These are phyloP conservation scores for Colletotrichum sp. DNA, from an alignment of 2,329 filamentous ascomycete species.

Conservation along the genomic window DNA sequence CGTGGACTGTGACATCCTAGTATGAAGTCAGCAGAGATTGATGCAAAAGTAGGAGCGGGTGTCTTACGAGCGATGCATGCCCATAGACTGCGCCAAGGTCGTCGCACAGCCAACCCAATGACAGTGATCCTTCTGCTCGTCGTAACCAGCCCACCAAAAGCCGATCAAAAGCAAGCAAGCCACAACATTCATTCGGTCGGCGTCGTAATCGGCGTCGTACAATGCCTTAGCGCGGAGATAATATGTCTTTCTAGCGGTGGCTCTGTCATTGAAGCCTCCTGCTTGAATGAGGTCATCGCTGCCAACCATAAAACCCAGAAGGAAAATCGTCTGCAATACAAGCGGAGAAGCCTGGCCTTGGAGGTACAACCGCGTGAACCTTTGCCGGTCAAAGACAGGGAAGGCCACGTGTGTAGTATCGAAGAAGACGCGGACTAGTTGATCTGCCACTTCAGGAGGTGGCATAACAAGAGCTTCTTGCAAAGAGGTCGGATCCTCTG, in stretches of 20 bases:
- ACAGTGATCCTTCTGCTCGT: slow-evolving; percentile 15
- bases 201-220: slow-evolving; percentile 13
- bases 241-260: not conserved
- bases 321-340: not conserved
- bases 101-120: slow-evolving; percentile 10
- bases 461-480: not conserved
- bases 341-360: not conserved
- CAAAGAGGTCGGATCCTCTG: not conserved
- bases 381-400: not conserved
- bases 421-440: not conserved
- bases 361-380: not conserved
- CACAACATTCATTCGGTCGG: not conserved
- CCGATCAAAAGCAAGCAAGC: slow-evolving; percentile 3
- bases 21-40: not conserved
- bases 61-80: slow-evolving; percentile 5
- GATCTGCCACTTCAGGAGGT: not conserved
- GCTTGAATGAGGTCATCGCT: not conserved
- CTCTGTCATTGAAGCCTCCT: slow-evolving; percentile 4
- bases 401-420: not conserved
- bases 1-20: not conserved
- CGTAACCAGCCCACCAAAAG: slow-evolving; percentile 4
- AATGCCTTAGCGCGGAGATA: slow-evolving; percentile 7
- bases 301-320: not conserved
- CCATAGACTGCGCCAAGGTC: slow-evolving; percentile 5
- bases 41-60: not conserved